Evolutionary conservation across 192 early-diverging fungal species (phyloP).

Genomic region (Neocallimastix lanati): DNA sequence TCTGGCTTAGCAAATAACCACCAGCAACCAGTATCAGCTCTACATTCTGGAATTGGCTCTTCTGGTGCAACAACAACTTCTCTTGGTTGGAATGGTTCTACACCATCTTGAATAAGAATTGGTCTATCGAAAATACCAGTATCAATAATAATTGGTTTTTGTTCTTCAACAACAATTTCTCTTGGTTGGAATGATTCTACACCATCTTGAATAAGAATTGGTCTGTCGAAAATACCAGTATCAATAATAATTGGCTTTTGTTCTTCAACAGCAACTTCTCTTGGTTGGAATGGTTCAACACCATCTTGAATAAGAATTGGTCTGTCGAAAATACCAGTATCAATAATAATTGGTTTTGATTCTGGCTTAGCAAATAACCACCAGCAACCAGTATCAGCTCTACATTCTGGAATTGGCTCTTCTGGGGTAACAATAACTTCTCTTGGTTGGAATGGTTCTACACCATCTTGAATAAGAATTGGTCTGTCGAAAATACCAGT

Average conservation of each 20-base stretch:
- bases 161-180: background rate
- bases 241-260: background rate
- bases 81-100: background rate
- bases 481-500: background rate
- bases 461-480: background rate
- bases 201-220: background rate
- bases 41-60: no score
- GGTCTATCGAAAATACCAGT: background rate
- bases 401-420: no score
- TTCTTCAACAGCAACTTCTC: background rate
- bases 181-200: background rate
- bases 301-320: background rate
- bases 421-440: no score
- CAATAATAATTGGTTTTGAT: background rate
- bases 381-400: no score
- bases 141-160: background rate
- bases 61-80: background rate
- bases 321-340: background rate
- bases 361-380: no score
- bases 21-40: no score
- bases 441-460: background rate
- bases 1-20: no score
- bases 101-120: background rate
- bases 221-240: background rate
- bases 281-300: background rate